Evolutionary conservation across 2,329 filamentous ascomycete genomes (phyloP).

Genomic region (Ceratocystis destructans): DNA sequence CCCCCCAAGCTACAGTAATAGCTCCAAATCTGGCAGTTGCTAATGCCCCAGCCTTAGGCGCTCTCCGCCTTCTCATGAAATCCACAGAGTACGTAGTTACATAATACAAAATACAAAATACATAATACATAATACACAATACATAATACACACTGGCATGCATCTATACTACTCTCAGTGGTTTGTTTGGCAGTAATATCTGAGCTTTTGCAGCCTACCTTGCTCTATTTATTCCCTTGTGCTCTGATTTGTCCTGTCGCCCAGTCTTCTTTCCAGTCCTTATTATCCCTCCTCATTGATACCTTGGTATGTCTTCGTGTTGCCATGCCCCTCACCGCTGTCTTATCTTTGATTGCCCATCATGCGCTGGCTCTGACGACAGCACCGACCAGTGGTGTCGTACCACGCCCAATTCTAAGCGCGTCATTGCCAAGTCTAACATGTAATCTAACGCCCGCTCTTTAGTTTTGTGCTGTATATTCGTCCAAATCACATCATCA

Average conservation of each 20-base stretch:
- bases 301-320: slow-evolving; percentile 4
- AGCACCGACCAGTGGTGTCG: neutral
- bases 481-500: slow-evolving; percentile 3
- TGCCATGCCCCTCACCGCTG: neutral
- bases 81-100: neutral
- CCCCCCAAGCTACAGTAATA: neutral
- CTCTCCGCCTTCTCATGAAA: slow-evolving; percentile 6
- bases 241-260: neutral
- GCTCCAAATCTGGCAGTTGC: slow-evolving; percentile 1
- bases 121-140: neutral
- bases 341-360: neutral
- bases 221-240: neutral
- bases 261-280: neutral
- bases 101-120: neutral
- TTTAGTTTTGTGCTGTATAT: neutral
- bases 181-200: neutral
- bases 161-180: too few relatives aligned
- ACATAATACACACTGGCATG: too few relatives aligned
- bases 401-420: neutral
- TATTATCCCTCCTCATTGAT: neutral
- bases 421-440: neutral
- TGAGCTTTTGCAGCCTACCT: neutral
- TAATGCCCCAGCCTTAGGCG: neutral
- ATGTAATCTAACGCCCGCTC: neutral
- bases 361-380: neutral